These are phyloP conservation scores for Geosmithia morbida DNA, from an alignment of 2,329 filamentous ascomycete genomes.

Conservation along the genomic window DNA sequence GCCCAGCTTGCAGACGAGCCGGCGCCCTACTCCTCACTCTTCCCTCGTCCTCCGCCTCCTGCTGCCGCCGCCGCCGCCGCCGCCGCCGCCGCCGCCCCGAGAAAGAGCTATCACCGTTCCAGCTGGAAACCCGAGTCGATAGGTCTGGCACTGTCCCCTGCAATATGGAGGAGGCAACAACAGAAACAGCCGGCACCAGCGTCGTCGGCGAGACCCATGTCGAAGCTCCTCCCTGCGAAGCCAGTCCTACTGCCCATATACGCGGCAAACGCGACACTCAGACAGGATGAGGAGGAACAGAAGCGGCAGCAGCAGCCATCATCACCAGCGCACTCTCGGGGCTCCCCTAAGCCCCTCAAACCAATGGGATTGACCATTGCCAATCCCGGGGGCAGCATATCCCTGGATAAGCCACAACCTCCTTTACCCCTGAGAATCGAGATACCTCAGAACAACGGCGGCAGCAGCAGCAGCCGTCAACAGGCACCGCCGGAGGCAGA, in stretches of 20 bases:
- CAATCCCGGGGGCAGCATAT: not conserved
- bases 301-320: not conserved
- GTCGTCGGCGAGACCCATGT: slow-evolving; percentile 13
- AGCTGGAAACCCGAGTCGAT: slow-evolving; percentile 10
- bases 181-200: not conserved
- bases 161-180: not conserved
- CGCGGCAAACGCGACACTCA: not conserved
- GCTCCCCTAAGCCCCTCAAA: not conserved
- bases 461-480: not conserved
- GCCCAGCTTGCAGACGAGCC: slow-evolving; percentile 1
- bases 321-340: too few species aligned
- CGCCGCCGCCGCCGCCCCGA: slow-evolving; percentile 8
- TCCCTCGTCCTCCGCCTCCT: too few species aligned
- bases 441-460: slow-evolving; percentile 9
- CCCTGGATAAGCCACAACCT: slow-evolving; percentile 2
- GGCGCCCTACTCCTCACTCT: slow-evolving; percentile 1
- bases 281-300: slow-evolving; percentile 5
- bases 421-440: slow-evolving; percentile 12
- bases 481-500: not conserved
- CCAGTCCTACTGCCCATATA: slow-evolving; percentile 22
- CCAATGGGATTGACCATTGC: not conserved
- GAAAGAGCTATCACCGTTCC: slow-evolving; percentile 6
- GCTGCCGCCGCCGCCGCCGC: slow-evolving; percentile 7
- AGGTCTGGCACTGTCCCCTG: slow-evolving; percentile 1
- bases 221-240: slow-evolving; percentile 29